Base-by-base conservation (phyloP, 2,329 filamentous ascomycete genomes). In the Neonectria ditissima region DNA sequence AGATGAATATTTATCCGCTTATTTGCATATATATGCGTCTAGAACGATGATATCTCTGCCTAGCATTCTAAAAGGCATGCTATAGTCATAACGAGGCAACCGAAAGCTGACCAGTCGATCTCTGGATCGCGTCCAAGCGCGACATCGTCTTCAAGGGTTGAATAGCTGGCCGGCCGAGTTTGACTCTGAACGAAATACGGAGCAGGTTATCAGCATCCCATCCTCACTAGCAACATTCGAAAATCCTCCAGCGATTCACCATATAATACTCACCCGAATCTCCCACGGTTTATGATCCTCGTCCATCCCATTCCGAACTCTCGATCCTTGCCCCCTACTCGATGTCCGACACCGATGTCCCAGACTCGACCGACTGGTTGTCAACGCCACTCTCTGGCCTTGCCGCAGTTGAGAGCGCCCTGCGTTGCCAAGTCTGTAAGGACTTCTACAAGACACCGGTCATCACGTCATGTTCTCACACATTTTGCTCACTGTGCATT, bases 341-440 rank as follows among this genome's bases (percentile, higher is more conserved):
- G 55, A 81, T 80, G 78, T 60, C 75, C 30, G 70, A 74, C 30
- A 66, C 75, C 60, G 75, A 81, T 67, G 81, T 95, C 44, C 80
- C 91, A 53, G 92, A 96, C 80, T 90, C 92, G n/a, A 94, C 92
- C 56, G 93, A 97, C 81, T 97, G 93, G 93, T 83, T 94, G 6
- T 74, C 82, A 11, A 97, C 93, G 13, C 86, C 89, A 2, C 82
- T 97, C 1, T 80, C 87, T 16, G 82, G 82, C 14, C 86, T 97
- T 58, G 84, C 89, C 51, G 82, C 87, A 14, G 87, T 99, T 66
- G 96, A 99, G 75, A 89, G 91, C 64, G 89, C 94, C 3, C 84
- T 99, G 20, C 92, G 96, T 72, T 99, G 96, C 80, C 93, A 98
- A 79, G 92, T 99, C 64, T 99, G 96, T 87, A 98, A 98, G 77